Percentiles rank a stretch among this genome's conserved stretches.
Conservation (phyloP, 1,284 basidiomycete genomes). For the Fomitopsis betulina region DNA sequence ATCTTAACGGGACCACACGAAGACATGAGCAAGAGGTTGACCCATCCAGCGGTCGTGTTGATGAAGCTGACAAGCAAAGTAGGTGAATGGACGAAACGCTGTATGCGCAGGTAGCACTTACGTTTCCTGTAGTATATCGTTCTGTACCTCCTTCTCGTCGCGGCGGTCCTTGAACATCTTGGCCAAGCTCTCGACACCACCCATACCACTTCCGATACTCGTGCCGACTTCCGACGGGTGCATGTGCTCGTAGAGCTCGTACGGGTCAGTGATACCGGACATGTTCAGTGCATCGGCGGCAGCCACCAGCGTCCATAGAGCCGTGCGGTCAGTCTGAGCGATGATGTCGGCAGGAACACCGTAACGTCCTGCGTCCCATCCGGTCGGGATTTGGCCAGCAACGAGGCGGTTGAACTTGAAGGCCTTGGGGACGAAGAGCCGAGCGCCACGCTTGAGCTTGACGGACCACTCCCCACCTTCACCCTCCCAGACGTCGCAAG, state of each 20-base stretch:
- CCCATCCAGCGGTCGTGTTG: slow-evolving; percentile 97
- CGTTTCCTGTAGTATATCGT: slow-evolving; percentile 98
- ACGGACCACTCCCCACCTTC: slow-evolving; percentile 93
- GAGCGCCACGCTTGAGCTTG: slow-evolving; percentile 98
- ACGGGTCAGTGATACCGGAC: slow-evolving; percentile 97
- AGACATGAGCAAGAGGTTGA: slow-evolving; percentile 91
- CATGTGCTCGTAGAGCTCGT: slow-evolving; percentile 94
- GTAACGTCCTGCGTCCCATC: slow-evolving; percentile 94
- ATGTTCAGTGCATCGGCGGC: slow-evolving; percentile 94
- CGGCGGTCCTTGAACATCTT: slow-evolving; percentile 99
- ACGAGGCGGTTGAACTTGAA: slow-evolving; percentile 94
- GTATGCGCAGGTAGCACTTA: slow-evolving; percentile 36
- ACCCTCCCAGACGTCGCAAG: slow-evolving; percentile 91
- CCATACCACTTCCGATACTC: slow-evolving; percentile 94
- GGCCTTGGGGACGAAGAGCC: slow-evolving; percentile 91
- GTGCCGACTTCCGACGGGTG: slow-evolving; percentile 96
- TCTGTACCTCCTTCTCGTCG: slow-evolving; percentile 96
- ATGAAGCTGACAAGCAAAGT: slow-evolving; percentile 64
- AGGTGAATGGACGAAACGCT: slow-evolving; percentile 13
- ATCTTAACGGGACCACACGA: slow-evolving; percentile 98
- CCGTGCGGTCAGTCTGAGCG: slow-evolving; percentile 90
- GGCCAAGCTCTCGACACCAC: slow-evolving; percentile 83
- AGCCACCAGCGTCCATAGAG: slow-evolving; percentile 94
- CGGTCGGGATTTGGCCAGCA: slow-evolving; percentile 94
- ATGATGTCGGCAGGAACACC: slow-evolving; percentile 98